Percentiles rank a stretch among this genome's conserved stretches.
These are phyloP conservation scores for Colletotrichum caudatum DNA, from an alignment of 2,329 filamentous ascomycete species.

Conservation along the genomic window DNA sequence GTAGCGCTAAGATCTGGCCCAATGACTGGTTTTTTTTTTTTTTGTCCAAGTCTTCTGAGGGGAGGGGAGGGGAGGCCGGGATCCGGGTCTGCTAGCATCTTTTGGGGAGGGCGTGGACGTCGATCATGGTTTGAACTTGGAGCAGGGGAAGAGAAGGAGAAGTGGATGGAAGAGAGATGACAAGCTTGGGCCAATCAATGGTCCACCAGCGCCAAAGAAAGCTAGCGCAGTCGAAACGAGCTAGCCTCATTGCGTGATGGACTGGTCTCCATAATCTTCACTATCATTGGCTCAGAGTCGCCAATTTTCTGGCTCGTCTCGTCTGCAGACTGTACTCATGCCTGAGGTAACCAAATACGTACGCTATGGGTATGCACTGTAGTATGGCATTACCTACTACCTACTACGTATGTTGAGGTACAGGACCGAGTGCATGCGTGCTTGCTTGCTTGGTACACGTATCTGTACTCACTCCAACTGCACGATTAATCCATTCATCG, in stretches of 20 bases:
- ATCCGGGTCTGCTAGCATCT: conserved; percentile 30
- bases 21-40: conserved; percentile 23
- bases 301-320: conserved; percentile 6
- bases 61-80: conserved; percentile 27
- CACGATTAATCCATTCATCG: conserved; percentile 37
- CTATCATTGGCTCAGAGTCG: conserved; percentile 16
- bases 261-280: conserved; percentile 7
- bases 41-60: background rate
- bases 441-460: too few species aligned
- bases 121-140: conserved; percentile 39
- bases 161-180: conserved; percentile 9
- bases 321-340: conserved; percentile 33
- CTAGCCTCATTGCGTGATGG: conserved; percentile 26
- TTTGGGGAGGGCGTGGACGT: conserved; percentile 32
- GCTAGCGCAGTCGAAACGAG: conserved; percentile 16
- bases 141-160: conserved; percentile 25
- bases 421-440: too few species aligned
- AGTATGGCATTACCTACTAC: too few species aligned
- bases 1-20: conserved; percentile 11
- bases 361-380: too few species aligned
- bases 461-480: conserved; percentile 13
- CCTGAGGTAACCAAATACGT: conserved; percentile 26
- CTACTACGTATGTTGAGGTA: too few species aligned
- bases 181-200: conserved; percentile 8
- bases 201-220: background rate